Evolutionary conservation across 163 green algal species (phyloP).

Genomic region (Coccomyxa subellipsoidea): DNA sequence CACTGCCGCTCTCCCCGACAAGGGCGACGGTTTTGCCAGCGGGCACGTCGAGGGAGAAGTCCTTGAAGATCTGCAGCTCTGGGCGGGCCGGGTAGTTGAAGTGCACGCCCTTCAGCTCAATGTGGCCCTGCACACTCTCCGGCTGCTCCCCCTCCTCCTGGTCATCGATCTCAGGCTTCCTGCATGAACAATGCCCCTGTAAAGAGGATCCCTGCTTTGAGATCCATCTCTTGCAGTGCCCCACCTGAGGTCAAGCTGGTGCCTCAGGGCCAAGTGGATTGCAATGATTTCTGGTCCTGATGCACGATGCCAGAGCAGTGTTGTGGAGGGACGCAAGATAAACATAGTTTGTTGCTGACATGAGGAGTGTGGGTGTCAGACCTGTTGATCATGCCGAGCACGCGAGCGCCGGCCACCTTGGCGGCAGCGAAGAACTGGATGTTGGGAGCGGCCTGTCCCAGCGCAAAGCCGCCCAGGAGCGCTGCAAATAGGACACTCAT

Average conservation of each 20-base stretch:
- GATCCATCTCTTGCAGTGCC: no score
- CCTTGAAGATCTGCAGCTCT: slow-evolving; percentile 54
- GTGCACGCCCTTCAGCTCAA: slow-evolving; percentile 36
- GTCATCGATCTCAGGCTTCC: slow-evolving; percentile 18
- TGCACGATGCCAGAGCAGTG: not conserved
- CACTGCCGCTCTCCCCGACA: slow-evolving; percentile 61
- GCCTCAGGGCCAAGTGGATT: no score
- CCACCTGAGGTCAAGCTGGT: no score
- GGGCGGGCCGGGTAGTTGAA: slow-evolving; percentile 52
- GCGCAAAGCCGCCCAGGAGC: slow-evolving; percentile 61
- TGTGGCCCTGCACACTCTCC: slow-evolving; percentile 2
- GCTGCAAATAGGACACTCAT: slow-evolving; percentile 56
- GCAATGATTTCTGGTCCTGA: not conserved
- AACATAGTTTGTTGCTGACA: not conserved
- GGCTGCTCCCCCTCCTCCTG: slow-evolving; percentile 4
- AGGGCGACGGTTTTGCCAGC: slow-evolving; percentile 59
- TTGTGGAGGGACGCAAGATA: no score
- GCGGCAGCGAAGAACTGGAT: slow-evolving; percentile 42
- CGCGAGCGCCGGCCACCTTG: slow-evolving; percentile 7
- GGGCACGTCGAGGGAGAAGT: slow-evolving; percentile 45
- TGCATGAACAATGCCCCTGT: not conserved
- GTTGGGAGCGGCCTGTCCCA: slow-evolving; percentile 64
- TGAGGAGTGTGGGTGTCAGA: not conserved
- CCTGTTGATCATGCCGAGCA: slow-evolving; percentile 14
- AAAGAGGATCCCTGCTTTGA: no score